Evolutionary conservation across 192 early-diverging fungal species (phyloP).

Genomic region (Backusella macrospora): DNA sequence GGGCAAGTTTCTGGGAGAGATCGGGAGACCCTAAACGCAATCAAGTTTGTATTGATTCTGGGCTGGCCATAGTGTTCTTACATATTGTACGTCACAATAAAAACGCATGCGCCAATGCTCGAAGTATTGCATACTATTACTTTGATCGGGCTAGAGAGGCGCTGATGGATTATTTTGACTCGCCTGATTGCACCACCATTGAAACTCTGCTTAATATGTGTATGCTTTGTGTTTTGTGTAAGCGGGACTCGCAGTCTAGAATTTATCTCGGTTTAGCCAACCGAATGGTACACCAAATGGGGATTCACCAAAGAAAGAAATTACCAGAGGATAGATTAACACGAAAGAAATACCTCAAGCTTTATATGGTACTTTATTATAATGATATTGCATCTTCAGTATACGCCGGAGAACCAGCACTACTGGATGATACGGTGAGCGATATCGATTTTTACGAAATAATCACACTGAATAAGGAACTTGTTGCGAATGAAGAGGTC

Average conservation of each 20-base stretch:
- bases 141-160: constrained; percentile 34
- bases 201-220: constrained; percentile 42
- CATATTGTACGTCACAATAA: constrained; percentile 39
- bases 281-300: constrained; percentile 35
- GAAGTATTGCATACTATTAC: constrained; percentile 28
- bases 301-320: constrained; percentile 27
- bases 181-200: constrained; percentile 37
- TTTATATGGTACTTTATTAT: constrained; percentile 41
- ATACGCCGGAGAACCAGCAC: constrained; percentile 34
- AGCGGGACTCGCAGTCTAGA: constrained; percentile 36
- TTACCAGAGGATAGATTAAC: constrained; percentile 21
- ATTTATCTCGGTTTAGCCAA: constrained; percentile 37
- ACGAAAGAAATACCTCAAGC: constrained; percentile 29
- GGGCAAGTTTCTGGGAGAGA: constrained; percentile 37
- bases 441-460: constrained; percentile 42
- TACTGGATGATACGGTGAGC: constrained; percentile 33
- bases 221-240: constrained; percentile 40
- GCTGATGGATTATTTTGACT: constrained; percentile 39
- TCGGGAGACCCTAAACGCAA: constrained; percentile 35
- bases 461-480: constrained; percentile 14
- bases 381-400: constrained; percentile 28
- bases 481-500: not conserved
- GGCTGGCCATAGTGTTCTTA: constrained; percentile 37
- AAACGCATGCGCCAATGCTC: constrained; percentile 27
- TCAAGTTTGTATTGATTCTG: constrained; percentile 39